A percentile compares a stretch with the other conserved stretches of the same genome.
Conservation (phyloP, 1,139 yeast genomes). For the Debaryomyces singareniensis region DNA sequence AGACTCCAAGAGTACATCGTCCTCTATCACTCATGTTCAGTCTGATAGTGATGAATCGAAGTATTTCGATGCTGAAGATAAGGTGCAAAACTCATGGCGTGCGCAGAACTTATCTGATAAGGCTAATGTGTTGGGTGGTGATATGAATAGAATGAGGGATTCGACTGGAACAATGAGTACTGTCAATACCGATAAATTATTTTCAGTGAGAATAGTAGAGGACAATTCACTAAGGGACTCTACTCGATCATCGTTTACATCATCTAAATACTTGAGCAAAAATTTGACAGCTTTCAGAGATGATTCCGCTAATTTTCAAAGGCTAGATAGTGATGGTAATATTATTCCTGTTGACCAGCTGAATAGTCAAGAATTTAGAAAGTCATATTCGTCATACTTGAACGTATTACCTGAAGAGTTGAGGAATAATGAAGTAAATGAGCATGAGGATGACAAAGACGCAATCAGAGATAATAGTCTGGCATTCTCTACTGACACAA, state of each 20-base stretch:
- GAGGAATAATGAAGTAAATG: conserved; percentile 5
- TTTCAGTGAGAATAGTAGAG: conserved; percentile 73
- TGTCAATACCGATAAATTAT: conserved; percentile 77
- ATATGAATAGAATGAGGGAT: conserved; percentile 19
- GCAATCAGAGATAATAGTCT: conserved; percentile 5
- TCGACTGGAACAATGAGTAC: conserved; percentile 75
- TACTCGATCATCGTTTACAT: conserved; percentile 19
- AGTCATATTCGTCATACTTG: conserved; percentile 21
- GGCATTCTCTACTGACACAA: conserved; percentile 2
- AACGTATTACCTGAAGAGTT: conserved; percentile 29
- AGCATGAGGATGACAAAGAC: conserved; percentile 3
- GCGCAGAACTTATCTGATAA: conserved; percentile 31
- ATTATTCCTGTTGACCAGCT: conserved; percentile 22
- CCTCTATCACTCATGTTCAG: conserved; percentile 36
- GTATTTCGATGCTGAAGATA: conserved; percentile 30
- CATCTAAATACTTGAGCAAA: conserved; percentile 24
- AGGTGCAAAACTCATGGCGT: conserved; percentile 73
- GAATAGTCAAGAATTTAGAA: conserved; percentile 12
- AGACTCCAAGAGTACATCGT: conserved; percentile 22
- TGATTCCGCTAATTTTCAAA: conserved; percentile 41
- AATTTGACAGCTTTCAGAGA: conserved; percentile 13
- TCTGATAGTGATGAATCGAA: conserved; percentile 18
- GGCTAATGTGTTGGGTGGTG: conserved; percentile 4
- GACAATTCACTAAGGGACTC: conserved; percentile 44
- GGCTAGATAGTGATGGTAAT: conserved; percentile 52